Percentiles rank a stretch among this genome's conserved stretches.
Evolutionary conservation across 2,329 filamentous ascomycete species (phyloP).

Genomic region (Sarocladiaceae sp.): DNA sequence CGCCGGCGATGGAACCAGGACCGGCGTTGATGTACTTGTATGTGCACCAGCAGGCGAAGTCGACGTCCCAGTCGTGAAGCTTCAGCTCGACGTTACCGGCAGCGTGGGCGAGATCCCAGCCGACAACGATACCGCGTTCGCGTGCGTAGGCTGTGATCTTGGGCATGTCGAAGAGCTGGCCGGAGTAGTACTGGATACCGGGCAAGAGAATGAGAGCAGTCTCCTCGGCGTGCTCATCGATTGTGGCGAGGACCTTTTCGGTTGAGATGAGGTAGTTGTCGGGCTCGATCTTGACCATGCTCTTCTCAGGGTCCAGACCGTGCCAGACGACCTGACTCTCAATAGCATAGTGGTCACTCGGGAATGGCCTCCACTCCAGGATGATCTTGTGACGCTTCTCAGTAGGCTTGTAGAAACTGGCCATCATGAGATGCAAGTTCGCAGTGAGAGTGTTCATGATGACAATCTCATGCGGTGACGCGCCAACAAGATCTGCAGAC

Average conservation of each 20-base stretch:
- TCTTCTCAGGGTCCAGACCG: slow-evolving; percentile 58
- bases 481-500: slow-evolving; percentile 72
- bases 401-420: slow-evolving; percentile 75
- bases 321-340: slow-evolving; percentile 76
- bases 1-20: slow-evolving; percentile 73
- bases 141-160: slow-evolving; percentile 76
- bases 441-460: slow-evolving; percentile 84
- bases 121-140: slow-evolving; percentile 65
- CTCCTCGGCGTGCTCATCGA: slow-evolving; percentile 68
- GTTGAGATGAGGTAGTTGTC: slow-evolving; percentile 59
- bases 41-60: slow-evolving; percentile 90
- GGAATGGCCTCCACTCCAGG: slow-evolving; percentile 86
- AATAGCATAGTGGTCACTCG: slow-evolving; percentile 81
- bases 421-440: slow-evolving; percentile 79
- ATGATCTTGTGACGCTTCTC: slow-evolving; percentile 69
- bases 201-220: slow-evolving; percentile 77
- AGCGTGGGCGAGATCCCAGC: slow-evolving; percentile 87
- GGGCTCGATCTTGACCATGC: slow-evolving; percentile 72
- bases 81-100: slow-evolving; percentile 76
- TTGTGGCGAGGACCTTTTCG: slow-evolving; percentile 64
- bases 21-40: slow-evolving; percentile 94
- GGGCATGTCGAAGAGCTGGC: slow-evolving; percentile 80
- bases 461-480: slow-evolving; percentile 67
- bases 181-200: slow-evolving; percentile 89
- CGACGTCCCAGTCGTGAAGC: slow-evolving; percentile 85